A percentile compares a stretch with the other conserved stretches of the same genome.
These are phyloP conservation scores for Lentithecium fluviatile DNA, from an alignment of 495 filamentous ascomycete genomes.

Conservation along the genomic window DNA sequence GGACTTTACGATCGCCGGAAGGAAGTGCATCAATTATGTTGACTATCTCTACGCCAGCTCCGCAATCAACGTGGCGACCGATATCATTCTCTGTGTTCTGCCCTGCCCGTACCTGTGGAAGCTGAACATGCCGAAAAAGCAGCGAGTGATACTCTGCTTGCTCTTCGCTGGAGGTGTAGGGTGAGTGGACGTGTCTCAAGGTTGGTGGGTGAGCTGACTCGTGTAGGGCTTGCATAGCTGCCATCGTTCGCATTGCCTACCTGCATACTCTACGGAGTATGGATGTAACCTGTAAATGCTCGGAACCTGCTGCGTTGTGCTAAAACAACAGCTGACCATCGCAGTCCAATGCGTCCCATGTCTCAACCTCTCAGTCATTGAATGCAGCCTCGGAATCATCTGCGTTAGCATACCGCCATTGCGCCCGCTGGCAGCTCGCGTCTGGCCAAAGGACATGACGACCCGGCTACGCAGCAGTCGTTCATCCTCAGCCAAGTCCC, in stretches of 20 bases:
- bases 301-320: neutral
- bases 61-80: conserved; percentile 18
- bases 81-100: conserved; percentile 25
- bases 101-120: conserved; percentile 31
- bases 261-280: conserved; percentile 16
- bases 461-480: conserved; percentile 7
- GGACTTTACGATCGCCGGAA: conserved; percentile 18
- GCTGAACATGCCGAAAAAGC: conserved; percentile 27
- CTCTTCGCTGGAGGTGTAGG: conserved; percentile 25
- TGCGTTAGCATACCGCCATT: conserved; percentile 31
- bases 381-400: conserved; percentile 32
- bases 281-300: conserved; percentile 25
- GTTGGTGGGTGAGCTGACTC: neutral
- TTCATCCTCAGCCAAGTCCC: neutral
- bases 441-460: conserved; percentile 14
- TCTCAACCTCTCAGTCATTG: conserved; percentile 26
- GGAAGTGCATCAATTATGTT: conserved; percentile 23
- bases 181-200: conserved; percentile 5
- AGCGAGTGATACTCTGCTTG: conserved; percentile 29
- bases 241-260: conserved; percentile 22
- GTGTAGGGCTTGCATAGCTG: conserved; percentile 25
- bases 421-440: conserved; percentile 12
- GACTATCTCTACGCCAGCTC: conserved; percentile 31
- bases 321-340: neutral
- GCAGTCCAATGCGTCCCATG: conserved; percentile 19